A percentile compares a stretch with the other conserved stretches of the same genome.
These are phyloP conservation scores for Penicillium sp. DNA, from an alignment of 2,329 filamentous ascomycete genomes.

Conservation along the genomic window DNA sequence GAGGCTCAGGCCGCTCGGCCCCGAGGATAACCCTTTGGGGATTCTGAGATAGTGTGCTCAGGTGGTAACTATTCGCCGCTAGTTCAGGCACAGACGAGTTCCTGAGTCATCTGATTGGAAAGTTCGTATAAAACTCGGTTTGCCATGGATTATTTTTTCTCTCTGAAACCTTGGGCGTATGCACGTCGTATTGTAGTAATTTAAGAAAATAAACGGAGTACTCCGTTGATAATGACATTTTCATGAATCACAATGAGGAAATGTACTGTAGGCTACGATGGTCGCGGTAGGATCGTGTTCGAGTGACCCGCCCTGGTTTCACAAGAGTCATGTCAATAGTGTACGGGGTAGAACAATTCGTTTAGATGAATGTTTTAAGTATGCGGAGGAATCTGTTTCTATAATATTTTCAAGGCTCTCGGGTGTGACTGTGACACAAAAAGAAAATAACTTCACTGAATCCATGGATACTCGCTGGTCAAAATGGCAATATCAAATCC, in stretches of 20 bases:
- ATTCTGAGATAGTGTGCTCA: not conserved
- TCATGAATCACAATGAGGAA: too few species aligned
- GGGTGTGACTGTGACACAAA: too few species aligned
- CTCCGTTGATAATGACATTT: too few species aligned
- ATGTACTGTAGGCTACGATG: not conserved
- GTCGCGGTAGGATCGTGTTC: not conserved
- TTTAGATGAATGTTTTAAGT: not conserved
- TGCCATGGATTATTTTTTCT: not conserved
- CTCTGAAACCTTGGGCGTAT: not conserved
- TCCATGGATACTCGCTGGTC: too few species aligned
- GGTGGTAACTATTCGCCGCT: not conserved
- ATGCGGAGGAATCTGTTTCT: too few species aligned
- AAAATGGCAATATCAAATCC: too few species aligned
- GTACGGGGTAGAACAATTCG: too few species aligned
- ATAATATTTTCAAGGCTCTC: too few species aligned
- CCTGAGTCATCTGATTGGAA: constrained; percentile 7
- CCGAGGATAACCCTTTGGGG: not conserved
- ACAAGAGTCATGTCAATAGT: not conserved
- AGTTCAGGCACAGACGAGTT: constrained; percentile 6
- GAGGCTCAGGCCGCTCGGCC: not conserved
- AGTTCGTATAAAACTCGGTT: not conserved
- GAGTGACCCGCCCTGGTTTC: not conserved
- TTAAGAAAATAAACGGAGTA: too few species aligned
- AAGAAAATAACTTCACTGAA: too few species aligned
- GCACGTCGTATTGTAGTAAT: not conserved